Conservation (phyloP, 2,329 filamentous ascomycete species). For the Aspergillus felis region DNA sequence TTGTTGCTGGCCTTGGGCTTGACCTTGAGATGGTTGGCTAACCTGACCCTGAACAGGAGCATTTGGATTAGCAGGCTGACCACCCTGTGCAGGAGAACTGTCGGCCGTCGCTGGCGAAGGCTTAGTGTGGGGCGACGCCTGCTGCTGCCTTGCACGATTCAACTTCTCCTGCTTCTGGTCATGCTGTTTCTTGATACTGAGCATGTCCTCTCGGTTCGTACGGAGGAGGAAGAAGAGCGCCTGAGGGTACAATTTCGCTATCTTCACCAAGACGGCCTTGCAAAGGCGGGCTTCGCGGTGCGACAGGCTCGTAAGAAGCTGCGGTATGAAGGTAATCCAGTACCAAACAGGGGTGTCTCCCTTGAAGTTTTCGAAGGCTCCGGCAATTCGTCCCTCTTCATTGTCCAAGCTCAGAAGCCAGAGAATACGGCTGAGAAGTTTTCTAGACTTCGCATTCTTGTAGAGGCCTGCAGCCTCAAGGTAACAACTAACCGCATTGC, state of each 20-base stretch:
- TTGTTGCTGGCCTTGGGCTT: conserved; percentile 13
- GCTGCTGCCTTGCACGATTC: conserved; percentile 63
- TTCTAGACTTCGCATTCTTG: conserved; percentile 94
- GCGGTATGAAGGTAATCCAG: conserved; percentile 98
- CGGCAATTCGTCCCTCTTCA: conserved; percentile 73
- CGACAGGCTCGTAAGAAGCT: conserved; percentile 84
- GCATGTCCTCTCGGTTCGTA: conserved; percentile 91
- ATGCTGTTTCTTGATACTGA: conserved; percentile 83
- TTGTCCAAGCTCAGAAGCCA: conserved; percentile 96
- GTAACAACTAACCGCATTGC: conserved; percentile 92
- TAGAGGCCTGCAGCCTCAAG: conserved; percentile 93
- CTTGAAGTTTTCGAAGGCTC: conserved; percentile 93
- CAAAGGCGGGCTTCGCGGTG: conserved; percentile 88
- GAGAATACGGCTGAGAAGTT: conserved; percentile 85
- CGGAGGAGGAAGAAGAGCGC: conserved; percentile 92
- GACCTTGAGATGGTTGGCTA: conserved; percentile 21
- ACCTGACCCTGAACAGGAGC: conserved; percentile 25
- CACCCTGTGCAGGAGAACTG: conserved; percentile 41
- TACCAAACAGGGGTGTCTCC: conserved; percentile 98
- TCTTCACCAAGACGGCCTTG: conserved; percentile 80
- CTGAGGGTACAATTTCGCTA: conserved; percentile 94
- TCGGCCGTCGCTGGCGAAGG: conserved; percentile 43
- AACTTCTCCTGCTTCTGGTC: conserved; percentile 59
- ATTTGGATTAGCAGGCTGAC: conserved; percentile 45
- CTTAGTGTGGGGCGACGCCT: conserved; percentile 35